Base-by-base conservation (phyloP, 768 basidiomycete genomes). In the Xanthoconium stramineum region DNA sequence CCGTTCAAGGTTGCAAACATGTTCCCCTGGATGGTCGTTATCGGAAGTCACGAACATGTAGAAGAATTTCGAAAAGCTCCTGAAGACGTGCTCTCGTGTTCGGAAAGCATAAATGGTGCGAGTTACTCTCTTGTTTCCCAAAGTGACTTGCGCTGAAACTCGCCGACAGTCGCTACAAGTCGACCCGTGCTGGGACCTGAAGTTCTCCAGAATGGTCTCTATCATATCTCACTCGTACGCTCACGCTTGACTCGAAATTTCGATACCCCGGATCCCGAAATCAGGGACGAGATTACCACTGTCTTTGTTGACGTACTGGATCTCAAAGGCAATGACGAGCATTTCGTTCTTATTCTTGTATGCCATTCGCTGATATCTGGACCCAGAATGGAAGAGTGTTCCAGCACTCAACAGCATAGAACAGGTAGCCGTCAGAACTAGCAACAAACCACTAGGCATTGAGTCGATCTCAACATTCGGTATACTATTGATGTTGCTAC, bases 371-470 rank as follows among this genome's bases (percentile, higher is more conserved):
- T 1, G 19, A 14, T 42, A 33, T 9, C 24, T 24, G 24, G 24
- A 24, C 12, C 12, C 52, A 53, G 52, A 39, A 28, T 53, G 52
- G 52, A 53, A 53, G 30, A 46, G 19, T 24, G 29, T 53, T 10
- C 29, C 52, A 3, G 36, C 52, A 4, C 5, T 53, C 6, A 7
- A 14, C 2, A 7, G 13, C 36, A 15, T 47, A 4, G 24, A 24
- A 24, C 24, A 24, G 24, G 24, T 24, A 24, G 24, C 32, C 9
- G 46, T 28, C 36, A 46, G 52, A 14, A n/a, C 52, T 1, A 47
- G n/a, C 29, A 55, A 50, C 35, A 55, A 48, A 35, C 44, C 75
- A 0, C 79, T 83, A 80, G 79, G 79, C 58, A 72, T 7, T 80
- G 76, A 60, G 51, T 65, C 6, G 46, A 57, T 20, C 57, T 75